Conservation (phyloP, 139 green algal species). For the Chlorella sorokiniana region DNA sequence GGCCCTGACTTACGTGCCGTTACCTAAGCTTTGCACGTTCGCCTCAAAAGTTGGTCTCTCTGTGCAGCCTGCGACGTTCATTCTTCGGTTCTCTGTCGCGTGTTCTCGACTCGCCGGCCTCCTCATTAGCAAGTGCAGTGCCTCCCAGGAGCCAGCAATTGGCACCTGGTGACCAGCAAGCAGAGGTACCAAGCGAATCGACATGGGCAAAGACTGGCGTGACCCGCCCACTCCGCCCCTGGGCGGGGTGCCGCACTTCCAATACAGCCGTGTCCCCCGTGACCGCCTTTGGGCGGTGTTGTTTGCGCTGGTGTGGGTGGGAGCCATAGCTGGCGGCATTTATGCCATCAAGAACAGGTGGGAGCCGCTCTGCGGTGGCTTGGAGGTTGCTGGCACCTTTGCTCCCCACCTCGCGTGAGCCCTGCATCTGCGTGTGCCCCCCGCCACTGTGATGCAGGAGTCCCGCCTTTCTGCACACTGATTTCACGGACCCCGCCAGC, state of each 20-base stretch:
- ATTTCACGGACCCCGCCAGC: slow-evolving; percentile 41
- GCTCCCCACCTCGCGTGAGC: background rate
- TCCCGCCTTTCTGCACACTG: slow-evolving; percentile 38
- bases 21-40: no score
- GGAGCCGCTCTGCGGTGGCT: background rate
- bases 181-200: no score
- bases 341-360: slow-evolving; percentile 26
- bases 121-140: no score
- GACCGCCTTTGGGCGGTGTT: slow-evolving; percentile 7
- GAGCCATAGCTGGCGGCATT: background rate
- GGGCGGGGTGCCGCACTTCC: background rate
- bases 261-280: background rate
- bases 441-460: slow-evolving; percentile 40
- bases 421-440: background rate
- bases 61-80: no score
- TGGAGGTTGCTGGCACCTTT: background rate
- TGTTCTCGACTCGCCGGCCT: no score
- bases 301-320: slow-evolving; percentile 20
- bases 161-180: no score
- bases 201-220: background rate
- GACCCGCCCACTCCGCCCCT: background rate
- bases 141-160: no score
- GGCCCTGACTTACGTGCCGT: no score
- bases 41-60: no score
- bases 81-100: no score